Evolutionary conservation across 192 early-diverging fungal genomes (phyloP).

Genomic region (Chytriomyces confervae): DNA sequence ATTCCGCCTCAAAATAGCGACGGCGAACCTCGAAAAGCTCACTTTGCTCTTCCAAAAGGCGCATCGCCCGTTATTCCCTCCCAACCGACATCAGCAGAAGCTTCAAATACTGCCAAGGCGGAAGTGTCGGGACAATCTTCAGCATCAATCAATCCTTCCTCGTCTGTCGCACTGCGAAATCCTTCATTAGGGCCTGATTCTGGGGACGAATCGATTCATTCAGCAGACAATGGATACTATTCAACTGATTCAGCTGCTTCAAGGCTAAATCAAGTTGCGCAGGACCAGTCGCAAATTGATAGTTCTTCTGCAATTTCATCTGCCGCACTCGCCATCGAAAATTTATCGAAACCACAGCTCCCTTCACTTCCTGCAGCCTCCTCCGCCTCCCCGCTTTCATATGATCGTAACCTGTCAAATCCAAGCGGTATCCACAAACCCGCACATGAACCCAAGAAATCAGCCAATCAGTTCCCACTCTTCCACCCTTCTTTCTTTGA

Average conservation of each 20-base stretch:
- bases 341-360: neutral
- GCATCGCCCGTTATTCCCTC: neutral
- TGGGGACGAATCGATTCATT: too few relatives aligned
- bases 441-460: neutral
- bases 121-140: neutral
- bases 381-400: neutral
- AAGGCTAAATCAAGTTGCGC: neutral
- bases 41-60: neutral
- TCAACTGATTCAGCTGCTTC: neutral
- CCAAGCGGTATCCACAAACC: neutral
- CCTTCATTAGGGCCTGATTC: too few relatives aligned
- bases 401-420: too few relatives aligned
- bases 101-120: too few relatives aligned
- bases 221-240: neutral
- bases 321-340: neutral
- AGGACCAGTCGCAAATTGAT: neutral
- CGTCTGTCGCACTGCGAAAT: neutral
- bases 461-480: neutral
- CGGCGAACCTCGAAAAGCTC: neutral
- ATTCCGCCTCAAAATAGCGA: neutral
- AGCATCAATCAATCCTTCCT: neutral
- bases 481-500: neutral
- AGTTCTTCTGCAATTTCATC: neutral
- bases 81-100: too few relatives aligned
- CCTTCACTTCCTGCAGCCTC: neutral